A percentile compares a stretch with the other conserved stretches of the same genome.
Conservation (phyloP, 108 stramenopile species). For the Thalassiosira profunda region DNA sequence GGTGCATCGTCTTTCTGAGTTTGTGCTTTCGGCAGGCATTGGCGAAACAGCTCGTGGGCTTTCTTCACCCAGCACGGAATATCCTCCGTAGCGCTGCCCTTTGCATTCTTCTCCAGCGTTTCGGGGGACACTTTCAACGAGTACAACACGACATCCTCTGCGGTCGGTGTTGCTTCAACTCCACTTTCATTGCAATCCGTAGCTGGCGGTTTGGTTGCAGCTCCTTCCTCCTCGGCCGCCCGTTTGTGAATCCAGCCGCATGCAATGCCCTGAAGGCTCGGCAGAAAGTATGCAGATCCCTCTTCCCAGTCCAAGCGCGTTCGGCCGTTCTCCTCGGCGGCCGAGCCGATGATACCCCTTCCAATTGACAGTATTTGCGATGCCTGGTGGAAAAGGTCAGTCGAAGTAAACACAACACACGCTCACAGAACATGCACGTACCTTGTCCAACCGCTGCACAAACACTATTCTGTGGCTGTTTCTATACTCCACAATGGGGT, state of each 20-base stretch:
- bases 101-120: not conserved
- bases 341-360: constrained; percentile 72
- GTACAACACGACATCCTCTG: constrained; percentile 13
- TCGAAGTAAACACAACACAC: not conserved
- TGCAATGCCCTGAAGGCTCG: constrained; percentile 60
- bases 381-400: not conserved
- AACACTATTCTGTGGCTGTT: constrained; percentile 62
- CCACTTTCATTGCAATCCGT: not conserved
- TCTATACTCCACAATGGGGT: constrained; percentile 73
- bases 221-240: not conserved
- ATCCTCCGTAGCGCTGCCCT: not conserved
- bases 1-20: too few species aligned
- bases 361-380: constrained; percentile 62
- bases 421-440: constrained; percentile 13
- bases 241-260: constrained; percentile 66
- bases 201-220: not conserved
- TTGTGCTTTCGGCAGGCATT: too few species aligned
- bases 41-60: not conserved
- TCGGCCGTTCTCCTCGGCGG: constrained; percentile 60
- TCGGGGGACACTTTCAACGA: constrained; percentile 11
- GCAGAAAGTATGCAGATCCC: constrained; percentile 53
- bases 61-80: constrained; percentile 4
- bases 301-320: constrained; percentile 51
- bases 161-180: not conserved
- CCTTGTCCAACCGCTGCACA: constrained; percentile 36